Conservation (phyloP, 2,329 filamentous ascomycete species). For the Claviceps quebecensis region DNA sequence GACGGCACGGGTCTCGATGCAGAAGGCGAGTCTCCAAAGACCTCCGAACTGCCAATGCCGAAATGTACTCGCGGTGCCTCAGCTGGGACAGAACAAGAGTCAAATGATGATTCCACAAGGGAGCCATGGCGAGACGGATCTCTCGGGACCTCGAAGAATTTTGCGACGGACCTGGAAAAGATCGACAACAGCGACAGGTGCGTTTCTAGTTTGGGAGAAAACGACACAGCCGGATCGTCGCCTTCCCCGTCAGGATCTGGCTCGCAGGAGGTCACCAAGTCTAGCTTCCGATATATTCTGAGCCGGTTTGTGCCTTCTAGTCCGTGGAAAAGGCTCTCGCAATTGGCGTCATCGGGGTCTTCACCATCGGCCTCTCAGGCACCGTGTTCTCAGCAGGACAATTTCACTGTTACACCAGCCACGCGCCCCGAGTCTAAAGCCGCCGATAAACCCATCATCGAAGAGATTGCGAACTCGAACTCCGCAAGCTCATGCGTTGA, state of each 20-base stretch:
- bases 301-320: slow-evolving; percentile 12
- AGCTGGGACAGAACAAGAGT: not conserved
- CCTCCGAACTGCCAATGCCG: not conserved
- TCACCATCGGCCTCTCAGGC: not conserved
- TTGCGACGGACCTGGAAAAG: not conserved
- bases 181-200: not conserved
- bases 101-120: not conserved
- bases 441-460: not conserved
- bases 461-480: not conserved
- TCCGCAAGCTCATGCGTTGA: not conserved
- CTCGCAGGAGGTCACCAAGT: slow-evolving; percentile 5
- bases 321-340: slow-evolving; percentile 13
- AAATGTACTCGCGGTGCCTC: not conserved
- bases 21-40: not conserved
- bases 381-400: not conserved
- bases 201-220: not conserved
- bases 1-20: not conserved
- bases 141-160: too few relatives aligned
- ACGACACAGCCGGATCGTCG: not conserved
- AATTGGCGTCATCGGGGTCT: slow-evolving; percentile 4
- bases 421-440: not conserved
- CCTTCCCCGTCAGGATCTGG: not conserved
- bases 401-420: not conserved
- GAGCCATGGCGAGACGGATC: not conserved
- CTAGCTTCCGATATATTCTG: slow-evolving; percentile 12